Base-by-base conservation (phyloP, 73 alveolate genomes). In the Paramecium biaurelia region DNA sequence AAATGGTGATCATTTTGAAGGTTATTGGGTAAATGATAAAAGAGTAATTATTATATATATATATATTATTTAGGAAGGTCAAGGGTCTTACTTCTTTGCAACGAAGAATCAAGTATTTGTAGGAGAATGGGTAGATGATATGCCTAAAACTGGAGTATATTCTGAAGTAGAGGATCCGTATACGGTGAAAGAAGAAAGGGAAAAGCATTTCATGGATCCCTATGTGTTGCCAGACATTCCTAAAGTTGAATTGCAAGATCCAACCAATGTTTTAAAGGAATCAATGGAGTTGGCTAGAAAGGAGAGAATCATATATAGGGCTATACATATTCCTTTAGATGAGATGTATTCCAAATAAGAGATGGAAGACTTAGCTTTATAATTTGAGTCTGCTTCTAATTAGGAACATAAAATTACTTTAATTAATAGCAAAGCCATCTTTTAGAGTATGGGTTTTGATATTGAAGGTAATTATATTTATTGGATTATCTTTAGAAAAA, bases 41-140 rank as follows among this genome's bases (percentile, higher is more conserved):
- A 94, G 96, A 63, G 84, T 63, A 63, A 12, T 30, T 0, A 12
- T 12, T 26, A 30, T 32, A 23, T 8, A 7, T 21, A 30, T 18
- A n/a, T n/a, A n/a, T 7, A 53, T 53, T 53, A 15, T 28, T 63
- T 9, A 63, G 92, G 98, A 96, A 84, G 99, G 99, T 28, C 95
- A 96, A 92, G 99, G 99, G 59, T 92, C 97, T 67, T 96, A 95
- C 86, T 96, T 87, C 84, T 96, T 59, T 87, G 95, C 94, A 11
- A 90, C 79, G 5, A 95, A 94, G 53, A 96, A 92, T 85, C 95
- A 95, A 93, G 96, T 96, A 3, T 96, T 95, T 92, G 99, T 96
- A n/a, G 99, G 99, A 8, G 99, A 96, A 84, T 96, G 99, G 99
- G 98, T 96, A 0, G 95, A 95, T 56, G 98, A 96, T 76, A 94